Percentiles rank a stretch among this genome's conserved stretches.
Conservation (phyloP, 148 eudicot genomes). For the Chenopodium suecicum region DNA sequence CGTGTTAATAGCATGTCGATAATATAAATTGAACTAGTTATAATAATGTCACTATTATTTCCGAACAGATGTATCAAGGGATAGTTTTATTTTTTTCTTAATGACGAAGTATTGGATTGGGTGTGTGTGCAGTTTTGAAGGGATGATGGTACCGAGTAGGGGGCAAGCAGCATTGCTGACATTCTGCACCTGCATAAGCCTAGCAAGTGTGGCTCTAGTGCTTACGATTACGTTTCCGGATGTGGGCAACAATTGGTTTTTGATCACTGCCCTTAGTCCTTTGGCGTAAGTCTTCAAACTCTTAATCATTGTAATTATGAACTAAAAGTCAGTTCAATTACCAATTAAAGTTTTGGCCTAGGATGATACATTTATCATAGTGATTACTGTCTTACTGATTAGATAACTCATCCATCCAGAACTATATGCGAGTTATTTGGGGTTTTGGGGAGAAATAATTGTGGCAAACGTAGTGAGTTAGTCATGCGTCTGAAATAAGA, state of each 20-base stretch:
- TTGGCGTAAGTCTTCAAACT: slow-evolving; percentile 33
- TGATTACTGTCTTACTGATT: no score
- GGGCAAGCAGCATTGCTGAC: slow-evolving; percentile 92
- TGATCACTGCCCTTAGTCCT: slow-evolving; percentile 73
- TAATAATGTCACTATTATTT: neutral
- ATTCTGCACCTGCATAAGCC: slow-evolving; percentile 92
- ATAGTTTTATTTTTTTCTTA: neutral
- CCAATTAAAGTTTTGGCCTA: no score
- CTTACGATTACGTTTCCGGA: slow-evolving; percentile 83
- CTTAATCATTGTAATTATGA: no score
- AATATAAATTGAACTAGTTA: neutral
- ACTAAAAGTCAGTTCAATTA: no score
- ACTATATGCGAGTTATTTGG: no score
- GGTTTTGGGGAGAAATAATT: no score
- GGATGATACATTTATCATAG: no score
- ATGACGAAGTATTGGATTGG: neutral
- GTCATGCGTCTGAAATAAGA: no score
- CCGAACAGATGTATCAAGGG: neutral
- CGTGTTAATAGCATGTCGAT: neutral
- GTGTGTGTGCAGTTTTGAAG: slow-evolving; percentile 62
- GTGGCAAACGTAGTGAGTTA: no score
- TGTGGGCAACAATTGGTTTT: slow-evolving; percentile 85
- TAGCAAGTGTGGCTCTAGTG: slow-evolving; percentile 89
- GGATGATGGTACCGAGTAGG: slow-evolving; percentile 87
- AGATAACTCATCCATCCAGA: no score